Evolutionary conservation across 169 alveolate species (phyloP).

Genomic region (Neospora caninum): DNA sequence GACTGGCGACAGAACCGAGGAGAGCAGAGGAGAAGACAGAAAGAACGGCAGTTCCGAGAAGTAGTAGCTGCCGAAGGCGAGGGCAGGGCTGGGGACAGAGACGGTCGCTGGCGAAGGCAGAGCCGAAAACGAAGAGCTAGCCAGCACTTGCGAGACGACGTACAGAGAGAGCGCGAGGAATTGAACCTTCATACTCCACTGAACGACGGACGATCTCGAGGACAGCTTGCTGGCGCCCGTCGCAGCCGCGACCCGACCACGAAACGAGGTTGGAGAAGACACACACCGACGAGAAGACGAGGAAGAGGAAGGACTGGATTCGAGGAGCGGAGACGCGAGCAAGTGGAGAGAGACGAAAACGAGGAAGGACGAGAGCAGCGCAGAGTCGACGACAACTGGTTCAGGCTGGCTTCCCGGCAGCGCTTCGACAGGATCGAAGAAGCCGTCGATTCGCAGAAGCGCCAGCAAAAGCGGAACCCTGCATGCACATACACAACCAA

Average conservation of each 20-base stretch:
- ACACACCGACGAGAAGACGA: not conserved
- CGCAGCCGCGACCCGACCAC: not conserved
- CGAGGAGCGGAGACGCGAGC: not conserved
- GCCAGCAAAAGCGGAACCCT: not conserved
- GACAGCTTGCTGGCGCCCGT: not conserved
- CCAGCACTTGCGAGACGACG: not conserved
- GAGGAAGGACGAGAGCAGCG: not conserved
- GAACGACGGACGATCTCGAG: not conserved
- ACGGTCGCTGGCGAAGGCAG: not conserved
- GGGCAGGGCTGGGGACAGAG: not conserved
- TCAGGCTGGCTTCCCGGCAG: not conserved
- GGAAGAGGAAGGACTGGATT: not conserved
- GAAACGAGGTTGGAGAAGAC: not conserved
- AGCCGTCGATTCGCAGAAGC: not conserved
- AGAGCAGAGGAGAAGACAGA: not conserved
- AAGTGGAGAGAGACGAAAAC: not conserved
- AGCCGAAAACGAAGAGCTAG: not conserved
- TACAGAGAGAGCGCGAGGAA: not conserved
- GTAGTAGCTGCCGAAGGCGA: not conserved
- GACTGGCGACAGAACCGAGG: not conserved
- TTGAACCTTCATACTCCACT: not conserved
- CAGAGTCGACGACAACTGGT: not conserved
- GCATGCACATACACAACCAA: not conserved
- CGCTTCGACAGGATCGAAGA: not conserved
- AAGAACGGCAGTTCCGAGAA: not conserved